Conservation (phyloP, 805 yeast genomes). For the Schwanniomyces polymorphus region DNA sequence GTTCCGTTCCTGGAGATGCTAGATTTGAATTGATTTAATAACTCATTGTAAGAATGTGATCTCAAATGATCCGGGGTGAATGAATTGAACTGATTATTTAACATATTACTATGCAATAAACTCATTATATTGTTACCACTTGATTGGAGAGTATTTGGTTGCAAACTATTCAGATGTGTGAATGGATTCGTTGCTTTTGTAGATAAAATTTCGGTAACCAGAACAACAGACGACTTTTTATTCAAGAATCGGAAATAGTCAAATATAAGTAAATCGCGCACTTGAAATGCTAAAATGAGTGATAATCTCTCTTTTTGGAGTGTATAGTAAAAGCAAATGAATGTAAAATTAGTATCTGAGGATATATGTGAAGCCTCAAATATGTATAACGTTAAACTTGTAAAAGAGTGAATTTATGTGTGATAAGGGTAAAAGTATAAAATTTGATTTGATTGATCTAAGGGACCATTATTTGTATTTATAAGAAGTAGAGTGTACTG, state of each 20-base stretch:
- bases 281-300: not conserved
- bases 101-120: constrained; percentile 26
- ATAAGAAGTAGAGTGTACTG: not conserved
- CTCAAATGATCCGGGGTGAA: constrained; percentile 28
- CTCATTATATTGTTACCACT: constrained; percentile 23
- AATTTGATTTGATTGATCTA: constrained; percentile 1
- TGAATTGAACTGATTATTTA: constrained; percentile 31
- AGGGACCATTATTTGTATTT: constrained; percentile 5
- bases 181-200: not conserved
- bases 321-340: not conserved
- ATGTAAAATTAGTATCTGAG: not conserved
- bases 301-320: not conserved
- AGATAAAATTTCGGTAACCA: constrained; percentile 4
- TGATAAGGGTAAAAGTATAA: not conserved
- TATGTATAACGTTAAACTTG: not conserved
- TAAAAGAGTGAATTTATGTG: not conserved
- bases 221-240: constrained; percentile 3
- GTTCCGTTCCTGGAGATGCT: constrained; percentile 3
- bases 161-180: constrained; percentile 3
- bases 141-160: constrained; percentile 3
- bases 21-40: constrained; percentile 26
- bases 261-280: not conserved
- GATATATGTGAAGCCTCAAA: not conserved
- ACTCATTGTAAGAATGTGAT: constrained; percentile 35
- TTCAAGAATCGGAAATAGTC: not conserved